Evolutionary conservation across 1,284 basidiomycete genomes (phyloP).

Genomic region (Heterobasidion irregulare): DNA sequence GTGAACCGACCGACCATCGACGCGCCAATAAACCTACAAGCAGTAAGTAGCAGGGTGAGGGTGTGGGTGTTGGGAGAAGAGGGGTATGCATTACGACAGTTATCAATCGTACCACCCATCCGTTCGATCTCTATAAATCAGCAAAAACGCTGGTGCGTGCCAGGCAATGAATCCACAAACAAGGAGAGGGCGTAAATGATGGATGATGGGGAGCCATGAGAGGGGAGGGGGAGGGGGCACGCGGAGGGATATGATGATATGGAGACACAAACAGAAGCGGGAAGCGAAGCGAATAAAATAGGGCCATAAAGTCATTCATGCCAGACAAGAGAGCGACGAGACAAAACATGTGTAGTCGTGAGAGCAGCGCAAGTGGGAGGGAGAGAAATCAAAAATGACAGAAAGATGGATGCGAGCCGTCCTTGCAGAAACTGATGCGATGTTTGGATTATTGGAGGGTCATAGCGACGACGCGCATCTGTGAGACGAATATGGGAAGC

Average conservation of each 20-base stretch:
- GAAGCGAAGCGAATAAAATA: conserved; percentile 29
- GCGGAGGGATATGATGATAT: conserved; percentile 25
- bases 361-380: conserved; percentile 22
- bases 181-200: not conserved
- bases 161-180: not conserved
- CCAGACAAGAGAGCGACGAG: conserved; percentile 47
- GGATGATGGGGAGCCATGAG: conserved; percentile 15
- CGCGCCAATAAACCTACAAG: not conserved
- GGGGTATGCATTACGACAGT: not conserved
- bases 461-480: not conserved
- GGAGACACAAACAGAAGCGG: conserved; percentile 21
- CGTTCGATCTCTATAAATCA: conserved; percentile 31
- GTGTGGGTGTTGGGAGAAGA: not conserved
- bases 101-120: conserved; percentile 18
- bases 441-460: not conserved
- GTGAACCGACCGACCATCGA: not conserved
- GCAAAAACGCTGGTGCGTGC: conserved; percentile 16
- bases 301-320: conserved; percentile 44
- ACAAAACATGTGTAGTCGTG: conserved; percentile 32
- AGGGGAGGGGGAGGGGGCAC: conserved; percentile 16
- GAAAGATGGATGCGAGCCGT: not conserved
- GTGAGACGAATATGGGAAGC: not conserved
- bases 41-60: not conserved
- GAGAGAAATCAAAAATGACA: conserved; percentile 16
- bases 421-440: not conserved